phyloP scores from a whole-genome alignment of 2,329 filamentous ascomycete genomes.

The Coniochaeta pulveracea region DNA sequence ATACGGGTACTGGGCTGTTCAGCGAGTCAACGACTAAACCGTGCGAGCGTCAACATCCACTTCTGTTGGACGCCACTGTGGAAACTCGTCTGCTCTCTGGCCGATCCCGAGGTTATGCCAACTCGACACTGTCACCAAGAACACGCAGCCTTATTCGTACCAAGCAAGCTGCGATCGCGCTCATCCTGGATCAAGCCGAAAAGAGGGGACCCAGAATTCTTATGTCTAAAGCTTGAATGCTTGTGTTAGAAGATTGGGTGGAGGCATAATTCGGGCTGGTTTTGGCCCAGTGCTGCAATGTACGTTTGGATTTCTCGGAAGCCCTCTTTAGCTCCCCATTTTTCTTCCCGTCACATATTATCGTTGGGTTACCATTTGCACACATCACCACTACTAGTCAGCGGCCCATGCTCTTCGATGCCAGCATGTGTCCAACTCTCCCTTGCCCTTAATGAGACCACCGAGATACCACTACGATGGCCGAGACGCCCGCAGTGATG shows the following conservation, averaged over 20 bases:
- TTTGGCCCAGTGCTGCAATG: conserved; percentile 7
- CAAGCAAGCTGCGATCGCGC: background rate
- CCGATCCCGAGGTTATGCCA: background rate
- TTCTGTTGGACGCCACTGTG: conserved; percentile 2
- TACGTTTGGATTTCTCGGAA: conserved; percentile 6
- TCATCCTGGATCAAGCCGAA: background rate
- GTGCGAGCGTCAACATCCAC: conserved; percentile 3
- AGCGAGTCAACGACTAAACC: too few relatives aligned
- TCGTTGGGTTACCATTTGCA: too few relatives aligned
- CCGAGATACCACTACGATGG: conserved; percentile 2
- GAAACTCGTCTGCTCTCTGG: conserved; percentile 1
- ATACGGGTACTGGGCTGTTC: too few relatives aligned
- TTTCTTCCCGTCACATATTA: background rate
- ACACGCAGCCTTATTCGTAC: background rate
- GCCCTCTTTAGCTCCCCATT: too few relatives aligned
- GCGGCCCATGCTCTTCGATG: background rate
- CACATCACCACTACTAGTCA: too few relatives aligned
- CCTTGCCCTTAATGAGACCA: background rate
- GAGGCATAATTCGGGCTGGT: conserved; percentile 5
- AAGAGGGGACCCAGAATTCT: conserved; percentile 2
- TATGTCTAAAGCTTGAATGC: conserved; percentile 4
- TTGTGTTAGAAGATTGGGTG: conserved; percentile 1
- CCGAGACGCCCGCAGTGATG: conserved; percentile 2
- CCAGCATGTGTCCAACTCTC: conserved; percentile 1
- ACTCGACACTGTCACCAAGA: background rate